A percentile compares a stretch with the other conserved stretches of the same genome.
phyloP scores from a whole-genome alignment of 2,329 filamentous ascomycete genomes.

The Aspergillus thermomutatus region DNA sequence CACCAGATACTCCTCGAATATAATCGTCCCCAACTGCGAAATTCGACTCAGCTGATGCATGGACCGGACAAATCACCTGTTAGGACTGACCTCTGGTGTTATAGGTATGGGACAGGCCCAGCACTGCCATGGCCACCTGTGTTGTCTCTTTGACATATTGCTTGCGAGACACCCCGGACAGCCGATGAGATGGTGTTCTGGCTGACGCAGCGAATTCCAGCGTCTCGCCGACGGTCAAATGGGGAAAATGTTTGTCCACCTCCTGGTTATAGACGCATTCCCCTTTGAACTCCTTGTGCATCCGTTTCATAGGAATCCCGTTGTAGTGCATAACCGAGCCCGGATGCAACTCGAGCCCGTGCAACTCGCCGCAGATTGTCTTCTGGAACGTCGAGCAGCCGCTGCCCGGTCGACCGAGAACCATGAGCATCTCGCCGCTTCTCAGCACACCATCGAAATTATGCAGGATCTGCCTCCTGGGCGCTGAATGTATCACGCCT shows the following conservation, averaged over 20 bases:
- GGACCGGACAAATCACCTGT: background rate
- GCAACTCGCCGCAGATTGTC: slow-evolving; percentile 75
- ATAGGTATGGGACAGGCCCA: slow-evolving; percentile 41
- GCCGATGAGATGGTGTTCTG: slow-evolving; percentile 43
- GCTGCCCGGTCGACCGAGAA: slow-evolving; percentile 39
- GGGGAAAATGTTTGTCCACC: slow-evolving; percentile 52
- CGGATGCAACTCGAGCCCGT: slow-evolving; percentile 70
- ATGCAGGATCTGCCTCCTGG: slow-evolving; percentile 54
- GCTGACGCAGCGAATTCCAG: slow-evolving; percentile 55
- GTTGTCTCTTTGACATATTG: slow-evolving; percentile 41
- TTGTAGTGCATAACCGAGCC: slow-evolving; percentile 78
- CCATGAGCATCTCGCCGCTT: slow-evolving; percentile 46
- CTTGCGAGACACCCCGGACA: slow-evolving; percentile 43
- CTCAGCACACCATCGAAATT: slow-evolving; percentile 53
- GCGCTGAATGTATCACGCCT: slow-evolving; percentile 39
- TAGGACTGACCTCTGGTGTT: slow-evolving; percentile 42
- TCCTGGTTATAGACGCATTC: slow-evolving; percentile 41
- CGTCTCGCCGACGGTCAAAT: slow-evolving; percentile 56
- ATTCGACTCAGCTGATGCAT: too few relatives aligned
- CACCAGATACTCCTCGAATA: slow-evolving; percentile 60
- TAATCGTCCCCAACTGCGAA: slow-evolving; percentile 50
- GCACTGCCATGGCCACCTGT: slow-evolving; percentile 40
- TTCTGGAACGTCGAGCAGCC: slow-evolving; percentile 80
- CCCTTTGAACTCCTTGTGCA: slow-evolving; percentile 59
- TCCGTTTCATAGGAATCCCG: slow-evolving; percentile 60